Conservation (phyloP, 1,284 basidiomycete genomes). For the Malassezia nana region DNA sequence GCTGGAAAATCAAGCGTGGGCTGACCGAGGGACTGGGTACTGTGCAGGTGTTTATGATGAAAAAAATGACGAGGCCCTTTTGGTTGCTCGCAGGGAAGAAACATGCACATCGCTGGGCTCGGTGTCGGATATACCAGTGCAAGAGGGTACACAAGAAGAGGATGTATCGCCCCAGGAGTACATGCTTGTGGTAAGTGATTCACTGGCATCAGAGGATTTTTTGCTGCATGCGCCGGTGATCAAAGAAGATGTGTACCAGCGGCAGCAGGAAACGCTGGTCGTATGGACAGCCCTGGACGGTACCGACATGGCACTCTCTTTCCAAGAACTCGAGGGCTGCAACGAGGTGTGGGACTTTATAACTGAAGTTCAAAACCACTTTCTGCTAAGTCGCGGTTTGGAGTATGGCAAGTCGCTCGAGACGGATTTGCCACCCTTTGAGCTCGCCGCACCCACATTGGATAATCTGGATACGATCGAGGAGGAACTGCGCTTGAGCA, state of each 20-base stretch:
- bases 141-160: constrained; percentile 48
- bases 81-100: constrained; percentile 41
- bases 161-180: constrained; percentile 26
- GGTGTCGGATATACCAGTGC: constrained; percentile 24
- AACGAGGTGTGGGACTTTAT: constrained; percentile 97
- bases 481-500: constrained; percentile 32
- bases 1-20: constrained; percentile 42
- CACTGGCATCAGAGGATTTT: constrained; percentile 40
- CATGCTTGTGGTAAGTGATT: constrained; percentile 39
- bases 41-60: constrained; percentile 48
- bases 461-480: constrained; percentile 47
- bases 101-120: constrained; percentile 34
- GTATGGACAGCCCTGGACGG: constrained; percentile 97
- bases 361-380: constrained; percentile 78
- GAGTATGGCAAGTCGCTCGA: neutral
- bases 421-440: neutral
- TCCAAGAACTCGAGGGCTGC: constrained; percentile 92
- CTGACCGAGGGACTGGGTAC: constrained; percentile 44
- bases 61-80: constrained; percentile 37
- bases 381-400: constrained; percentile 43
- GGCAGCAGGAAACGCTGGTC: constrained; percentile 71
- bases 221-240: constrained; percentile 39
- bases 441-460: constrained; percentile 46
- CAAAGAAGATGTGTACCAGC: constrained; percentile 46
- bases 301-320: constrained; percentile 88